Evolutionary conservation across 768 basidiomycete genomes (phyloP), one percentile per base, ranked within the genome.

Genomic region (Rubroboletus satanas): DNA sequence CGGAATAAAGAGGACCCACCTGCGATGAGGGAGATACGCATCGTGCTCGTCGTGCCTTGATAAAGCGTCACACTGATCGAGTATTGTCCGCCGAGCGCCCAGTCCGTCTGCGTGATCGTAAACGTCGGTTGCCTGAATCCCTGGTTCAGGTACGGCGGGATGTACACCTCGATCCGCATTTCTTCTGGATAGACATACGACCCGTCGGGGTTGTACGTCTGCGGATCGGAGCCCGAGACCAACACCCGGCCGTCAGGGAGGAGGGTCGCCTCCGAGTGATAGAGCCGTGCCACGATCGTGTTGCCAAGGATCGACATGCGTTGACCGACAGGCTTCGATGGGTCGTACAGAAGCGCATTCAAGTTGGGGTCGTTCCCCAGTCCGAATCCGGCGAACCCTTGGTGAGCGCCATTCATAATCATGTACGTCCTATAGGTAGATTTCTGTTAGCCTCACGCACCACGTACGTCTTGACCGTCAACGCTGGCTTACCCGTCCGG

Each of bases 61-160:
- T 64, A 64, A 4, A 77, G 68, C 23, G 61, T 71, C 51, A 79
- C 76, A 0, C 70, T 74, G 59, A 92, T 85, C 2, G 69, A 65
- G 60, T 83, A 82, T n/a, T 67, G 66, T 11, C 77, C 76, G 0
- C 80, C 77, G 29, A 85, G 83, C 0, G 62, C 68, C 87, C 88
- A 90, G 63, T 92, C 88, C 11, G 76, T 80, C 53, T 75, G 66
- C 0, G 76, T 59, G 42, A 88, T 75, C 21, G 76, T 82, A 66
- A 83, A 87, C 41, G 70, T 74, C 0, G 88, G 93, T 54, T 86
- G 87, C 5, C 59, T 67, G 57, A 77, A 71, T 10, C 87, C 87
- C 58, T 80, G 71, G 57, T 73, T 83, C 56, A 92, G 79, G 70
- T 96, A 98, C 15, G 89, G 90, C 7, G 96, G 96, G 62, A 89